Evolutionary conservation across 2,329 filamentous ascomycete species (phyloP), one percentile per base, ranked within the genome.

Genomic region (Hypoxylon sp.): DNA sequence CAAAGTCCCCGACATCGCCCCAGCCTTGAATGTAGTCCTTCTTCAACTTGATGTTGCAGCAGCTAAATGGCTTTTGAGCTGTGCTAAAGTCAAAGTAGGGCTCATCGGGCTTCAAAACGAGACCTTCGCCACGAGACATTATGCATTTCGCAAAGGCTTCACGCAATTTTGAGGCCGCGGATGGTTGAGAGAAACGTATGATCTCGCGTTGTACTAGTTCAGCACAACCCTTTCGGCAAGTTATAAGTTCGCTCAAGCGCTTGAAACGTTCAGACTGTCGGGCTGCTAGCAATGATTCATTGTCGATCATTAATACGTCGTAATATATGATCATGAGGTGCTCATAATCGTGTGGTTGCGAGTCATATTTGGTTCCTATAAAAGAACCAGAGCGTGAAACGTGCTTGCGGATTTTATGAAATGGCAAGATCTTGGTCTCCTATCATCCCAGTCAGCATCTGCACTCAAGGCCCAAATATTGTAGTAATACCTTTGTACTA

Each of bases 1-100:
- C 90, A 75, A 97, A 92, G 77, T 97, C 94, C 8, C 92, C 92
- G 31, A 93, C 88, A 67, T 97, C 94, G 0, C 93, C 93, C 76
- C 95, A 88, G 2, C 89, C 89, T 27, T 86, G 84, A 39, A 97
- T 87, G 74, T 97, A 97, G 75, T 96, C 93, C 74, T 93, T 93
- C 79, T 97, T 97, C 46, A 97, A 79, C 79, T 97, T 97, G 75
- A 97, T 92, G 76, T 89, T 91, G 62, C 82, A 84, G 13, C 82
- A 82, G 2, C 79, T 75, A 65, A 81, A 82, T 31, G 83, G 69
- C 73, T 80, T 72, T 46, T 73, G 73, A 50, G 71, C 73, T 48
- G 74, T 74, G 31, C 68, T 75, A 70, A 85, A 87, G 61, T 88
- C 82, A 69, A 97, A 92, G 75, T 97, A 97, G 0, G 93, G 89